Evolutionary conservation across 148 eudicot genomes (phyloP).

Genomic region (Cornus kousa): DNA sequence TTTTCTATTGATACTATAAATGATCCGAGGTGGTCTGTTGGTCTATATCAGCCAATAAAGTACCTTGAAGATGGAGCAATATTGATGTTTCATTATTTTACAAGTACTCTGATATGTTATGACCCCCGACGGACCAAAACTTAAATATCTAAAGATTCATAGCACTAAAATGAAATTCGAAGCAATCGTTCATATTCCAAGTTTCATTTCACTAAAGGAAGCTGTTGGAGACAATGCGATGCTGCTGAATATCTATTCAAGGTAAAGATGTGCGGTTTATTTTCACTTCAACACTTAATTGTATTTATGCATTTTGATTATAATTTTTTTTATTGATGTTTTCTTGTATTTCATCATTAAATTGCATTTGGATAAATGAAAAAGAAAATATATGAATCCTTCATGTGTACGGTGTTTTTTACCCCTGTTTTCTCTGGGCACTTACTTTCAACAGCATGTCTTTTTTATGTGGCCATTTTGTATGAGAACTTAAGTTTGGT

Average conservation of each 20-base stretch:
- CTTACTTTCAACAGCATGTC: too few relatives aligned
- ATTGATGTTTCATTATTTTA: not conserved
- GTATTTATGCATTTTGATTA: too few relatives aligned
- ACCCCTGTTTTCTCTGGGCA: too few relatives aligned
- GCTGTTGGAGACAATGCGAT: conserved; percentile 7
- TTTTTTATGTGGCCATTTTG: too few relatives aligned
- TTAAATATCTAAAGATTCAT: not conserved
- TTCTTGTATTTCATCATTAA: too few relatives aligned
- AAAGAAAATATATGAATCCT: too few relatives aligned
- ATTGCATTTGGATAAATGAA: too few relatives aligned
- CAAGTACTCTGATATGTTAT: conserved; percentile 9
- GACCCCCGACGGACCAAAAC: not conserved
- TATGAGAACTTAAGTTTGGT: too few relatives aligned
- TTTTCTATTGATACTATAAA: not conserved
- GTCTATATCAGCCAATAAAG: conserved; percentile 4
- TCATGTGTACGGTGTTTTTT: too few relatives aligned
- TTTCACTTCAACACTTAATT: too few relatives aligned
- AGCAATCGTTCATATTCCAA: conserved; percentile 13
- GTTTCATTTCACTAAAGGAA: conserved; percentile 25
- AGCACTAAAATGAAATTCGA: not conserved
- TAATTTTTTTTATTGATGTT: too few relatives aligned
- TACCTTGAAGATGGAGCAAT: conserved; percentile 14
- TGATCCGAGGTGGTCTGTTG: not conserved
- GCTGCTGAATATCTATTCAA: conserved; percentile 6
- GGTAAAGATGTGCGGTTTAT: not conserved